Base-by-base conservation (phyloP, 495 filamentous ascomycete species). In the Xylaria nigripes region DNA sequence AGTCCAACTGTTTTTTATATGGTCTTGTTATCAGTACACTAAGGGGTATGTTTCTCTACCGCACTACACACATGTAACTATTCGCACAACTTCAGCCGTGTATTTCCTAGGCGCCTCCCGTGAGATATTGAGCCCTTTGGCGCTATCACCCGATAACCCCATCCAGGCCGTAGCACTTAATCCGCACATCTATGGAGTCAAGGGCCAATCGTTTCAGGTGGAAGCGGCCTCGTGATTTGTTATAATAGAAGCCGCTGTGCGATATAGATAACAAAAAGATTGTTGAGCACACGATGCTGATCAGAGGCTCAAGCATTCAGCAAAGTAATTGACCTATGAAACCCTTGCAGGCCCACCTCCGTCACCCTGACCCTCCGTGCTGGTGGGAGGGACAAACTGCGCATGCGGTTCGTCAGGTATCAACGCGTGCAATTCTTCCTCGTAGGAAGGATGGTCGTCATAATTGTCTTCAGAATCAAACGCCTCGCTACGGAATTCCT, bases 401-500 rank as follows among this genome's bases (percentile, higher is more conserved):
- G 15, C 13, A 45, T 2, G 13, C 18, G 19, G 12, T 21, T 18
- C 27, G n/a, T 19, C 27, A 1, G 46, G 42, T 36, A 23, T 25
- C 41, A 16, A 24, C 21, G 54, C 16, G 13, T 47, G 61, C 19
- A 45, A 6, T 30, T 59, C 54, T 1, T 30, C 29, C 21, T 56
- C 57, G 15, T 48, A 15, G 21, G 52, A 51, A 18, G 52, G 16
- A 30, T 58, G 52, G 29, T 59, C 54, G 27, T 59, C 58, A n/a
- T 61, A 67, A 7, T 55, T 61, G 13, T 61, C 65, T 7, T 60
- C 60, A 1, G 56, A 57, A 32, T 59, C 62, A 15, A 60, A 53
- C 0, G 45, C 59, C 2, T 61, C 60, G n/a, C 59, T 60, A 6
- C 48, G 50, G 4, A 68, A 58, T 21, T 68, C 60, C n/a, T 71